These are phyloP conservation scores for Penicillium psychrofluorescens DNA, from an alignment of 495 filamentous ascomycete species.

Conservation along the genomic window DNA sequence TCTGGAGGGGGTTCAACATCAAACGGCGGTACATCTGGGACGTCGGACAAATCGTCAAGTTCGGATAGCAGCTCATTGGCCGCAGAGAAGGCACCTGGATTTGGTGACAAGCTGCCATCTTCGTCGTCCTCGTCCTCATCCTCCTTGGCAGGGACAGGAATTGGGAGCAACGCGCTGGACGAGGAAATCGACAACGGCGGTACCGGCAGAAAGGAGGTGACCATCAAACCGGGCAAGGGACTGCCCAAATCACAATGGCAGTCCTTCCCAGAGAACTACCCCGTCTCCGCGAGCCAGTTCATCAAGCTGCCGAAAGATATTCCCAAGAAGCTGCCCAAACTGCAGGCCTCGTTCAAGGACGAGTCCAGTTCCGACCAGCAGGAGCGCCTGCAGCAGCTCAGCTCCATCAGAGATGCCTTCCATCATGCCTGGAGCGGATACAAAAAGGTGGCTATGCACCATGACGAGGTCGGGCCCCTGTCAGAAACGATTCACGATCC, in stretches of 20 bases:
- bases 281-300: slow-evolving; percentile 57
- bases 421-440: slow-evolving; percentile 71
- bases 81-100: too few relatives aligned
- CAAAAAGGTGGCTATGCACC: slow-evolving; percentile 63
- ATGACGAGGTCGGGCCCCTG: slow-evolving; percentile 71
- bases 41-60: too few relatives aligned
- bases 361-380: slow-evolving; percentile 55
- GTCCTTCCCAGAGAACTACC: slow-evolving; percentile 65
- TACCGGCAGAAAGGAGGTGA: slow-evolving; percentile 30
- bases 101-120: too few relatives aligned
- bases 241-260: slow-evolving; percentile 55
- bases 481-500: slow-evolving; percentile 56
- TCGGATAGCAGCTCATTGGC: too few relatives aligned
- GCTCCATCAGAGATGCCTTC: slow-evolving; percentile 61
- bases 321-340: slow-evolving; percentile 60
- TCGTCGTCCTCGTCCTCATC: too few relatives aligned
- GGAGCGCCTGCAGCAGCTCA: slow-evolving; percentile 54
- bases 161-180: background rate
- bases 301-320: slow-evolving; percentile 69
- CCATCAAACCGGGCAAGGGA: slow-evolving; percentile 22
- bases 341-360: slow-evolving; percentile 65
- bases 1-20: slow-evolving; percentile 37
- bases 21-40: slow-evolving; percentile 5
- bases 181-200: slow-evolving; percentile 10
- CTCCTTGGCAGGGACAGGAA: too few relatives aligned